Base-by-base conservation (phyloP, 805 yeast species). In the Lipomyces lipofer region DNA sequence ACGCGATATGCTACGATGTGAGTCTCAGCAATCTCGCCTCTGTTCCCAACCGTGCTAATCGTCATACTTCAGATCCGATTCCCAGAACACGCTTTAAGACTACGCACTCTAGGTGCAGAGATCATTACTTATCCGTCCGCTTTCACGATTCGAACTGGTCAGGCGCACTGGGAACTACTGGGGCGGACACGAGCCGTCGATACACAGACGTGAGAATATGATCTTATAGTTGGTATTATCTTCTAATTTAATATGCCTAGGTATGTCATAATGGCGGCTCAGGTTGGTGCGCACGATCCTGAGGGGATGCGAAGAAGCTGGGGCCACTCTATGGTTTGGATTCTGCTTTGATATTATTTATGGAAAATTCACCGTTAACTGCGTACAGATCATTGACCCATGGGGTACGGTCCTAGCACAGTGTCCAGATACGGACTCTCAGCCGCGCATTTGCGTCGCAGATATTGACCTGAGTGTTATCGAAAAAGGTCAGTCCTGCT, bases 171-270 rank as follows among this genome's bases (percentile, higher is more conserved):
- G 95, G 83, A 83, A 52, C 69, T 80, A 0, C 73, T 92, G 51
- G 96, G 89, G 1, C 76, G 82, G 22, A 85, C 96, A 0, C 74
- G 97, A 44, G 98, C 98, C 2, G 77, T 92, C n/a, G 96, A 90
- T 67, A 79, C 92, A 0, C 99, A 94, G 69, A 76, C 54, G 54
- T 47, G 21, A 15, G 38, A 21, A 10, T 15, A 3, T 4, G 13
- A 17, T 10, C 3, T 28, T 19, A 10, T 7, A 4, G 9, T 22
- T 4, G 13, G n/a, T 27, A 32, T 7, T 7, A 38, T n/a, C 15
- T 27, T 6, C 55, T 7, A 49, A 15, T 9, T 28, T 19, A 10
- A 32, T 47, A 2, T 29, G 13, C n/a, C 33, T 15, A 50, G 86
- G 58, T 94, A 79, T 67, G 95, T 92, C 2, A 74, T 94, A 1